phyloP scores from a whole-genome alignment of 108 stramenopile species.

The Stephanodiscus triporus region DNA sequence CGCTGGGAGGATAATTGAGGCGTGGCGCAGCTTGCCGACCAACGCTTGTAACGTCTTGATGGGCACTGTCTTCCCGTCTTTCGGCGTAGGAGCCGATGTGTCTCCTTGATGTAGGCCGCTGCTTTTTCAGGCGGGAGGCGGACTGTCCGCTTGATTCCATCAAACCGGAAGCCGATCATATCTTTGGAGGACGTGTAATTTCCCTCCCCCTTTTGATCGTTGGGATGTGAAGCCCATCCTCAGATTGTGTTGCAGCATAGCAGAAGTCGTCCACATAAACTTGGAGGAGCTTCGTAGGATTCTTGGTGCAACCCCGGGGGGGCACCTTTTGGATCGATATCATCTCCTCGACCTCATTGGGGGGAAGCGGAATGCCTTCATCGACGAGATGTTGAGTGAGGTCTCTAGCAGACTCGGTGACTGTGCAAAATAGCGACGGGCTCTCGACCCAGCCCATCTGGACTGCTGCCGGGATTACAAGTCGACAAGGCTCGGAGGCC shows the following conservation, averaged over 20 bases:
- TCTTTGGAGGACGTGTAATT: neutral
- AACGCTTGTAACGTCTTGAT: neutral
- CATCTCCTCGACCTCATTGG: too few relatives aligned
- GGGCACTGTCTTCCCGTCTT: neutral
- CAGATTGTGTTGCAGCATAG: neutral
- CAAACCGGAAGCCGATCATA: neutral
- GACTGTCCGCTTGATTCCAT: neutral
- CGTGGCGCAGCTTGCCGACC: neutral
- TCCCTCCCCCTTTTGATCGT: neutral
- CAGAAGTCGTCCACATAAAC: neutral
- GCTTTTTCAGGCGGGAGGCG: neutral
- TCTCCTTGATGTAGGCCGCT: neutral
- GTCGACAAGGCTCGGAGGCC: neutral
- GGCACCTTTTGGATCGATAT: too few relatives aligned
- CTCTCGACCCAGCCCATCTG: neutral
- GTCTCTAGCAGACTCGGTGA: neutral
- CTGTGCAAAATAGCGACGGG: neutral
- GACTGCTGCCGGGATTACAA: neutral
- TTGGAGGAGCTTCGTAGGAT: neutral
- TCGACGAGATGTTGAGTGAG: neutral
- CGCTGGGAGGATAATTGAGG: neutral
- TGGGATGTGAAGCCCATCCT: neutral
- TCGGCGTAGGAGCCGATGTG: neutral
- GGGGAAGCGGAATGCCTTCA: neutral
- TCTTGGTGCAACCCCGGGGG: neutral